Percentiles rank a stretch among this genome's conserved stretches.
These are phyloP conservation scores for Cyclotella cryptica DNA, from an alignment of 108 stramenopile genomes.

Conservation along the genomic window DNA sequence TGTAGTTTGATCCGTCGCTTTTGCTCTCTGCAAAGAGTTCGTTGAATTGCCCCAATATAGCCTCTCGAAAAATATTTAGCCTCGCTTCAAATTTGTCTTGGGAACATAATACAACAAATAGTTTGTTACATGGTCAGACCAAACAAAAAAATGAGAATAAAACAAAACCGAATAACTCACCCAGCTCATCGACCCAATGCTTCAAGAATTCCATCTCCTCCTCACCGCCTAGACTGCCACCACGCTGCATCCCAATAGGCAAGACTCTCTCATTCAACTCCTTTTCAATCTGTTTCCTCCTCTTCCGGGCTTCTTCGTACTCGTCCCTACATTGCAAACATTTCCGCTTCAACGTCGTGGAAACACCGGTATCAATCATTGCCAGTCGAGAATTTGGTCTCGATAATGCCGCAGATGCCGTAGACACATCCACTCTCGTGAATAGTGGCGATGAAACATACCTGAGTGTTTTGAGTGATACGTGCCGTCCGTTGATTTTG, in stretches of 20 bases:
- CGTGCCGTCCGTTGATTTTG: conserved; percentile 62
- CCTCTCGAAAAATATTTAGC: conserved; percentile 52
- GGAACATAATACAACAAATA: not conserved
- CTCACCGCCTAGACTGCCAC: conserved; percentile 29
- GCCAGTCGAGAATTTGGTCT: conserved; percentile 53
- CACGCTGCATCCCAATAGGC: conserved; percentile 49
- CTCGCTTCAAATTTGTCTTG: conserved; percentile 65
- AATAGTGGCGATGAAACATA: conserved; percentile 65
- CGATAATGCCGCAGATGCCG: conserved; percentile 67
- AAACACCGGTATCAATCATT: conserved; percentile 75
- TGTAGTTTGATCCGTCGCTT: not conserved
- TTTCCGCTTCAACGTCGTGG: conserved; percentile 22
- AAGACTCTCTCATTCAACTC: conserved; percentile 59
- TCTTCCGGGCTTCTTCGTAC: conserved; percentile 51
- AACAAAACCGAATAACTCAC: conserved; percentile 2
- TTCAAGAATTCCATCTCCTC: conserved; percentile 61
- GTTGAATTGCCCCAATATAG: conserved; percentile 30
- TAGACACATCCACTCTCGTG: conserved; percentile 71
- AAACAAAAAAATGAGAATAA: not conserved
- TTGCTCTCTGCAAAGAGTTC: conserved; percentile 18
- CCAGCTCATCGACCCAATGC: conserved; percentile 82
- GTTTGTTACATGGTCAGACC: not conserved
- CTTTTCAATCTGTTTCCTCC: conserved; percentile 50
- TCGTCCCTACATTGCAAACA: conserved; percentile 30
- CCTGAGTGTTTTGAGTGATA: conserved; percentile 67